Percentiles rank a stretch among this genome's conserved stretches.
These are phyloP conservation scores for Dovyalis caffra DNA, from an alignment of 345 rosid genomes.

Conservation along the genomic window DNA sequence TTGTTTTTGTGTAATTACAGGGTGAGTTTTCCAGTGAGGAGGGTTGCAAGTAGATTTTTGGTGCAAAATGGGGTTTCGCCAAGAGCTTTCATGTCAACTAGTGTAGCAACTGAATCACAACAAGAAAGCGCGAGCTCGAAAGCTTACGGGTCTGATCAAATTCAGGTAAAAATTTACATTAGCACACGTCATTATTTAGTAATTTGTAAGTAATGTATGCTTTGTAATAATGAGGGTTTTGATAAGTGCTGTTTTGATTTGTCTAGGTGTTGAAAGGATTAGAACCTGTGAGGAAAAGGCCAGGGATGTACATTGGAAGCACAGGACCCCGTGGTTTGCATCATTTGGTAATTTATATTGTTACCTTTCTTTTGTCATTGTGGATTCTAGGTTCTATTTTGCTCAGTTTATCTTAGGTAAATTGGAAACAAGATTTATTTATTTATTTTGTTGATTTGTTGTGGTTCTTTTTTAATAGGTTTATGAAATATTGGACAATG, in stretches of 20 bases:
- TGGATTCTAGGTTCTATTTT: conserved; percentile 2
- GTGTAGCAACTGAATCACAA: conserved; percentile 49
- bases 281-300: conserved; percentile 96
- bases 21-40: conserved; percentile 39
- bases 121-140: conserved; percentile 53
- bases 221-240: neutral
- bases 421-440: neutral
- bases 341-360: conserved; percentile 62
- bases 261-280: conserved; percentile 91
- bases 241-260: neutral
- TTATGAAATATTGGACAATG: conserved; percentile 96
- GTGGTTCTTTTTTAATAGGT: conserved; percentile 50
- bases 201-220: neutral
- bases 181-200: too few species aligned
- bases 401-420: neutral
- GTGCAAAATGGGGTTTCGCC: conserved; percentile 40
- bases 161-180: conserved; percentile 51
- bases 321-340: conserved; percentile 99
- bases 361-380: conserved; percentile 7
- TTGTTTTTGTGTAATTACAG: conserved; percentile 34
- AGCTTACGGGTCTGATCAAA: conserved; percentile 82
- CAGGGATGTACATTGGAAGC: conserved; percentile 99
- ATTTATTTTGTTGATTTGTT: neutral
- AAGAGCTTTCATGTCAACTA: conserved; percentile 69
- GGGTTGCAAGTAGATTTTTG: conserved; percentile 26